These are phyloP conservation scores for Globisporangium spiculum DNA, from an alignment of 352 stramenopile species.

Conservation along the genomic window DNA sequence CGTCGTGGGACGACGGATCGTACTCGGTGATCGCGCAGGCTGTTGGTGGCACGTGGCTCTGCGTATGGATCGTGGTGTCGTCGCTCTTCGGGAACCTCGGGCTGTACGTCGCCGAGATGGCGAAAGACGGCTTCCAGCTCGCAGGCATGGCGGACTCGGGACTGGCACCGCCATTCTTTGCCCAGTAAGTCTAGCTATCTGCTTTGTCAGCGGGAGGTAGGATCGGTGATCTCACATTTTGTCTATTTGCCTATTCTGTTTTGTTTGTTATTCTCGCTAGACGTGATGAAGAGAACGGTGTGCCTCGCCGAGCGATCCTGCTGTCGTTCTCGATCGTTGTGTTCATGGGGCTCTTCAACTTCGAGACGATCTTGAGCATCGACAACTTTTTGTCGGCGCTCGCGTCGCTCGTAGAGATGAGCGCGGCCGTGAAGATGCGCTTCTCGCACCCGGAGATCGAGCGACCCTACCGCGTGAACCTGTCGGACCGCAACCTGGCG, in stretches of 20 bases:
- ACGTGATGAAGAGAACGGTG: slow-evolving; percentile 51
- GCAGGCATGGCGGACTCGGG: slow-evolving; percentile 82
- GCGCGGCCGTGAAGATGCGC: slow-evolving; percentile 71
- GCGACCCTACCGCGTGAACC: slow-evolving; percentile 67
- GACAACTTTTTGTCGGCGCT: slow-evolving; percentile 81
- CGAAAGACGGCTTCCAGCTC: slow-evolving; percentile 79
- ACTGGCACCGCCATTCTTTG: slow-evolving; percentile 72
- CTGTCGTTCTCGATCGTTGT: slow-evolving; percentile 78
- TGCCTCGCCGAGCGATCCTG: slow-evolving; percentile 64
- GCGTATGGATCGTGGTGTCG: slow-evolving; percentile 71
- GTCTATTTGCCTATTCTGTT: not conserved
- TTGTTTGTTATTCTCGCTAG: slow-evolving; percentile 19
- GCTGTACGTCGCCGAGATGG: slow-evolving; percentile 81
- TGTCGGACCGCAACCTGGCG: slow-evolving; percentile 58
- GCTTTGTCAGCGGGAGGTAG: too few relatives aligned
- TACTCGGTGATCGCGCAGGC: slow-evolving; percentile 71
- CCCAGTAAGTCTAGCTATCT: slow-evolving; percentile 39
- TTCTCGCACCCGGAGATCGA: slow-evolving; percentile 74
- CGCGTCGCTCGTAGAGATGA: slow-evolving; percentile 72
- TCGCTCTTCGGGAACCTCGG: slow-evolving; percentile 77
- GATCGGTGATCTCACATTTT: not conserved
- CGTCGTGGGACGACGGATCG: slow-evolving; percentile 70
- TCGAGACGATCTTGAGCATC: slow-evolving; percentile 76
- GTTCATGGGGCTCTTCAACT: slow-evolving; percentile 77
- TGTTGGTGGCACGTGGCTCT: slow-evolving; percentile 66